phyloP scores from a whole-genome alignment of 306 rosid genomes.

The Acacia acuminata region DNA sequence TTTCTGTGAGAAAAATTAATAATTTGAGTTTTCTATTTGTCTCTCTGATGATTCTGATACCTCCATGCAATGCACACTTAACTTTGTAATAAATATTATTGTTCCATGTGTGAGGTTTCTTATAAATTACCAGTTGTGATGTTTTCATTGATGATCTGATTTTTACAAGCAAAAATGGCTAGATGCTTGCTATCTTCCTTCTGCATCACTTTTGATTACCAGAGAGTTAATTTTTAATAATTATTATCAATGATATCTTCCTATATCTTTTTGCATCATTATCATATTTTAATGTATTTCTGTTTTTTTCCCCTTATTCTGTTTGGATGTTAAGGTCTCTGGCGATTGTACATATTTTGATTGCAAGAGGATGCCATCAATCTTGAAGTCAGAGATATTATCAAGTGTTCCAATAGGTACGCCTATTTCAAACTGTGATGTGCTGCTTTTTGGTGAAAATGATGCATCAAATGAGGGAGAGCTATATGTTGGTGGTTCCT shows the following conservation, averaged over 20 bases:
- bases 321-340: constrained; percentile 58
- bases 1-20: constrained; percentile 6
- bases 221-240: not conserved
- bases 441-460: constrained; percentile 55
- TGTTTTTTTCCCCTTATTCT: constrained; percentile 8
- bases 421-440: constrained; percentile 78
- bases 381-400: constrained; percentile 60
- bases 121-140: not conserved
- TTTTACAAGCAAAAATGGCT: constrained; percentile 5
- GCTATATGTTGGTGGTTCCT: constrained; percentile 75
- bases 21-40: constrained; percentile 8
- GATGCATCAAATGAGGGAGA: constrained; percentile 66
- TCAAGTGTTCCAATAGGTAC: constrained; percentile 85
- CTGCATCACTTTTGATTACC: not conserved
- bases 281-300: constrained; percentile 9
- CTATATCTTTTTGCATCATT: constrained; percentile 18
- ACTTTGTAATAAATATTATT: constrained; percentile 5
- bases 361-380: constrained; percentile 80
- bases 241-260: not conserved
- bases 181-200: not conserved
- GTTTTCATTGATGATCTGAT: not conserved
- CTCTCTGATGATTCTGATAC: constrained; percentile 9
- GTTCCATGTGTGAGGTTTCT: constrained; percentile 9
- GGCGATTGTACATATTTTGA: constrained; percentile 98
- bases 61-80: not conserved